These are phyloP conservation scores for Choiromyces venosus DNA, from an alignment of 495 filamentous ascomycete species.

Conservation along the genomic window DNA sequence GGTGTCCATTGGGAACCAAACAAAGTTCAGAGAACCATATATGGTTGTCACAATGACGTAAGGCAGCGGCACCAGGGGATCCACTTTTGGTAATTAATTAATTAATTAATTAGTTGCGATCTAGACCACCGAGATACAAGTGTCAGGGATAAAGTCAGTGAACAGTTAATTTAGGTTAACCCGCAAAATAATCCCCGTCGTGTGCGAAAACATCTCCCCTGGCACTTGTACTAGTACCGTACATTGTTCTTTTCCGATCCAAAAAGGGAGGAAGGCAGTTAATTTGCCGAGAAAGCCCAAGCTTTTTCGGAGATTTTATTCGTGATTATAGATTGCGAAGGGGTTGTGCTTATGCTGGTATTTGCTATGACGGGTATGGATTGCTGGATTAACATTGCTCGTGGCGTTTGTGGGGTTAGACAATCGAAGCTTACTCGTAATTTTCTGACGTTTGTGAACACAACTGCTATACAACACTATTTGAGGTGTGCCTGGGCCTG, in stretches of 20 bases:
- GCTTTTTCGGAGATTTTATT: not conserved
- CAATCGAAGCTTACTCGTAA: too few species aligned
- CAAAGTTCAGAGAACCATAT: too few species aligned
- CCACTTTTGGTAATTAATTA: not conserved
- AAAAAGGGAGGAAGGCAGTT: not conserved
- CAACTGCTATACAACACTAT: too few species aligned
- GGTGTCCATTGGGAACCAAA: not conserved
- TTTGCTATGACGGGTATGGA: not conserved
- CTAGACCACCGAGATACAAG: not conserved
- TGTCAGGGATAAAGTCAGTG: too few species aligned
- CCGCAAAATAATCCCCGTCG: too few species aligned
- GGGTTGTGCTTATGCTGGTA: too few species aligned
- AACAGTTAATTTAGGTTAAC: too few species aligned
- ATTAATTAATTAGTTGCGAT: not conserved
- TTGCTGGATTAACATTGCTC: not conserved
- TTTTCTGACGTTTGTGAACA: too few species aligned
- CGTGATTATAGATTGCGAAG: not conserved
- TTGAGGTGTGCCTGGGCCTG: too few species aligned
- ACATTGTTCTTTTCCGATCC: not conserved
- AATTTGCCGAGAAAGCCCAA: not conserved
- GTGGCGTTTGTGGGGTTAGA: not conserved
- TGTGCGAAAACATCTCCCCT: too few species aligned
- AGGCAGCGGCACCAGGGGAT: not conserved
- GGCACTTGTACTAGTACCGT: too few species aligned
- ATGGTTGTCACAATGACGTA: not conserved